Evolutionary conservation across 495 filamentous ascomycete genomes (phyloP), one percentile per base, ranked within the genome.

Genomic region (Neurospora sp.): DNA sequence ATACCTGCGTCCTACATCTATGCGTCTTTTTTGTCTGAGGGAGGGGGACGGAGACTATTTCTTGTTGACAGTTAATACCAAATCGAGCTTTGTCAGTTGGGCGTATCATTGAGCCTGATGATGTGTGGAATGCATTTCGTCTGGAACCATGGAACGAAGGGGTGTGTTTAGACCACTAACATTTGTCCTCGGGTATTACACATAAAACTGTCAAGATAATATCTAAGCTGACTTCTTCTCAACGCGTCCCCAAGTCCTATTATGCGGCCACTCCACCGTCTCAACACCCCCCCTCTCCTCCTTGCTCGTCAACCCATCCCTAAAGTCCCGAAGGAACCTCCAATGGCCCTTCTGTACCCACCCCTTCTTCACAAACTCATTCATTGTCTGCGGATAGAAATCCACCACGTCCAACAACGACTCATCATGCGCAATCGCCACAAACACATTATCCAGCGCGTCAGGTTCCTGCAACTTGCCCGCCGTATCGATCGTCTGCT

Each of bases 251-350:
- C 53, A 65, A 8, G 53, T 65, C 14, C 14, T 65, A 65, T 65
- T 65, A 65, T 65, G 53, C 27, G 53, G 53, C 53, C 53, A 65
- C 27, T 65, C 53, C 10, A 65, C 53, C 53, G 22, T 37, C 27
- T 65, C 53, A 31, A 65, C 53, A 16, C 53, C 53, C 1, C 53
- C 53, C 27, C 7, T 65, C 12, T 65, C 53, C 22, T 61, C 47
- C 27, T 65, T 65, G 12, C 12, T 65, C 53, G 2, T 65, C 31
- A 65, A 37, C 3, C 53, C 6, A 35, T 65, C 53, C 14, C 53
- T 31, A 76, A 89, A 89, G 71, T 90, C 86, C 37, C 80, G 82
- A 70, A 90, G 74, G 76, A 90, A 90, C 71, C 79, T 72, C 89
- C 88, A 90, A 27, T 81, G 75, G 3, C 76, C 77, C 71, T 85